Evolutionary conservation across 352 stramenopile genomes (phyloP).

Genomic region (Sclerospora graminicola): DNA sequence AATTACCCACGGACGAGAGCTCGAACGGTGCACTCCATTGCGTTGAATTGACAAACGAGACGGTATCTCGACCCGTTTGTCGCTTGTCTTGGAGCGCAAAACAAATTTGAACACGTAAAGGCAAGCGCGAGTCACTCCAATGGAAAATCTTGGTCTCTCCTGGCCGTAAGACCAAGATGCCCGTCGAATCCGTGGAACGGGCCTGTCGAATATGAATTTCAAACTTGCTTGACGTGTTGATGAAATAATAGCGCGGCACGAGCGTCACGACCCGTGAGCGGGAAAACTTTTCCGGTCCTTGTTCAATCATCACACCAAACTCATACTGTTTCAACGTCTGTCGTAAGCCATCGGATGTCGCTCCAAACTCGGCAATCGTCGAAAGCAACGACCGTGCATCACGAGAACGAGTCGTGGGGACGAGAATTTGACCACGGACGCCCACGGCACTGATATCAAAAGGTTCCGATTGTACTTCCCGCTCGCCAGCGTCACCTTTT

Average conservation of each 20-base stretch:
- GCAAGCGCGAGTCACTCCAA: conserved; percentile 57
- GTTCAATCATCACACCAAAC: conserved; percentile 80
- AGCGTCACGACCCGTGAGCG: conserved; percentile 71
- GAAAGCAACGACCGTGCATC: conserved; percentile 35
- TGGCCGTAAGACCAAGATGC: conserved; percentile 33
- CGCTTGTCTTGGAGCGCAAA: conserved; percentile 39
- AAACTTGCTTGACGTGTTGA: conserved; percentile 61
- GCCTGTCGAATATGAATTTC: conserved; percentile 64
- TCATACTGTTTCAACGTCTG: conserved; percentile 65
- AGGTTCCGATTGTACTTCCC: conserved; percentile 55
- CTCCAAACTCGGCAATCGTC: conserved; percentile 34
- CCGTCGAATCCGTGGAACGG: conserved; percentile 20
- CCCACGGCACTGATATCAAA: conserved; percentile 77
- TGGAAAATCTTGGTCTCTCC: conserved; percentile 70
- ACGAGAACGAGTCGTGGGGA: conserved; percentile 35
- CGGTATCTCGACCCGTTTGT: conserved; percentile 8
- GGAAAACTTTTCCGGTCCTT: conserved; percentile 66
- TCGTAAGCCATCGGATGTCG: conserved; percentile 12
- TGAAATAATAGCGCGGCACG: conserved; percentile 71
- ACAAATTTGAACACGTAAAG: conserved; percentile 56
- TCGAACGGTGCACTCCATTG: conserved; percentile 77
- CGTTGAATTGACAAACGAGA: conserved; percentile 30
- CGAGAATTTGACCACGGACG: conserved; percentile 58
- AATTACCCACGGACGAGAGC: conserved; percentile 69
- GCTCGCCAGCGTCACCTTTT: conserved; percentile 18